These are phyloP conservation scores for Sungouiozyma intestinalis DNA, from an alignment of 805 yeast species.

Conservation along the genomic window DNA sequence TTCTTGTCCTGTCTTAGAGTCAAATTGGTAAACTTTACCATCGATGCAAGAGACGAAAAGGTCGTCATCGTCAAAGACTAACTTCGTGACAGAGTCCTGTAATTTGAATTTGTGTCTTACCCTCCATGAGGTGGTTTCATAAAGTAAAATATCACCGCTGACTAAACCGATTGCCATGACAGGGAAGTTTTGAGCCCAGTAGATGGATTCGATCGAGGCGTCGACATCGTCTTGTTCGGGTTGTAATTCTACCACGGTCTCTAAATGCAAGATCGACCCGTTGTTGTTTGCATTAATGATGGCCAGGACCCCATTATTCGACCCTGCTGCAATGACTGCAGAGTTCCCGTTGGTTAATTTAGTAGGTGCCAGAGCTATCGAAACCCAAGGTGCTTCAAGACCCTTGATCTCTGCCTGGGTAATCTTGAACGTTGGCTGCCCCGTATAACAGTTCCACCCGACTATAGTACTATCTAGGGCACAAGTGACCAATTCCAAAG, in stretches of 20 bases:
- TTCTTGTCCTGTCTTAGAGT: constrained; percentile 74
- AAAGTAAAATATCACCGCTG: constrained; percentile 73
- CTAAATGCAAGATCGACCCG: constrained; percentile 58
- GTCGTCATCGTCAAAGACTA: constrained; percentile 49
- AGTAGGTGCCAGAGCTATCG: constrained; percentile 36
- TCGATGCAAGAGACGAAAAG: constrained; percentile 71
- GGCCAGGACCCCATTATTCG: constrained; percentile 77
- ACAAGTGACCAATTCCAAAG: constrained; percentile 57
- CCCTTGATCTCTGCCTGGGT: constrained; percentile 62
- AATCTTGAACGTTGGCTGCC: constrained; percentile 56
- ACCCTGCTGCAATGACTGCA: constrained; percentile 63
- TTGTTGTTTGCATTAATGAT: constrained; percentile 58
- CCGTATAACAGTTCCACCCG: constrained; percentile 83
- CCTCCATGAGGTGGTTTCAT: constrained; percentile 80
- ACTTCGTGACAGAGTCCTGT: constrained; percentile 77
- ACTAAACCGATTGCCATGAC: constrained; percentile 83
- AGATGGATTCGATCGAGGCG: constrained; percentile 67
- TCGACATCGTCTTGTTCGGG: constrained; percentile 49
- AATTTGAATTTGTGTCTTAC: constrained; percentile 59
- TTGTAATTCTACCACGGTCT: constrained; percentile 52
- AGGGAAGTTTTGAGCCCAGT: constrained; percentile 61
- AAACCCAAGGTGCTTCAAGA: constrained; percentile 80
- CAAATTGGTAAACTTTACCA: constrained; percentile 81
- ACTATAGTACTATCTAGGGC: constrained; percentile 82
- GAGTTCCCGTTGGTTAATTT: constrained; percentile 37